A percentile compares a stretch with the other conserved stretches of the same genome.
These are phyloP conservation scores for Annona squamosa DNA, from an alignment of 164 flowering plant species.

Conservation along the genomic window DNA sequence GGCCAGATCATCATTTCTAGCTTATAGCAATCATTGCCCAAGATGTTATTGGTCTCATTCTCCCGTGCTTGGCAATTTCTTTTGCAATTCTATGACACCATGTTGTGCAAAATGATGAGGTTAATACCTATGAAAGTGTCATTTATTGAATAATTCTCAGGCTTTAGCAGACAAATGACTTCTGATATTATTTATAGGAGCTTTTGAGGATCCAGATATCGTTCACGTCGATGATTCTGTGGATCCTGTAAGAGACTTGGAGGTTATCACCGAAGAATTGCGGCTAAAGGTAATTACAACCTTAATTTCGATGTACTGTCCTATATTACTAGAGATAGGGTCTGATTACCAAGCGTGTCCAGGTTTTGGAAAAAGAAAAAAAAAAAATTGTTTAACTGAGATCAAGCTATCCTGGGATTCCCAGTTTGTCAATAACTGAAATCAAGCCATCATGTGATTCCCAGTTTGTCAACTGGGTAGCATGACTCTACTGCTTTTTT, in stretches of 20 bases:
- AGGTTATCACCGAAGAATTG: slow-evolving; percentile 68
- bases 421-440: no score
- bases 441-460: no score
- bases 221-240: slow-evolving; percentile 91
- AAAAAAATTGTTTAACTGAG: no score
- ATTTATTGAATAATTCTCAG: neutral
- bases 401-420: no score
- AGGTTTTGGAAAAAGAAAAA: no score
- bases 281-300: slow-evolving; percentile 63
- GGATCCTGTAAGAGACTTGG: slow-evolving; percentile 97
- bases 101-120: neutral
- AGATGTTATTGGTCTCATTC: neutral
- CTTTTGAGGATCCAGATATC: slow-evolving; percentile 98
- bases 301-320: slow-evolving; percentile 2
- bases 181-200: slow-evolving; percentile 43
- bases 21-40: no score
- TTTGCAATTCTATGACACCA: neutral
- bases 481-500: no score
- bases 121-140: neutral
- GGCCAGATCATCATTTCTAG: no score
- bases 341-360: no score
- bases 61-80: neutral
- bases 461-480: no score
- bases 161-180: slow-evolving; percentile 1
- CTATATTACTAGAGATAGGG: neutral